Percentiles rank a stretch among this genome's conserved stretches.
Conservation (phyloP, 768 basidiomycete genomes). For the Russula compacta region DNA sequence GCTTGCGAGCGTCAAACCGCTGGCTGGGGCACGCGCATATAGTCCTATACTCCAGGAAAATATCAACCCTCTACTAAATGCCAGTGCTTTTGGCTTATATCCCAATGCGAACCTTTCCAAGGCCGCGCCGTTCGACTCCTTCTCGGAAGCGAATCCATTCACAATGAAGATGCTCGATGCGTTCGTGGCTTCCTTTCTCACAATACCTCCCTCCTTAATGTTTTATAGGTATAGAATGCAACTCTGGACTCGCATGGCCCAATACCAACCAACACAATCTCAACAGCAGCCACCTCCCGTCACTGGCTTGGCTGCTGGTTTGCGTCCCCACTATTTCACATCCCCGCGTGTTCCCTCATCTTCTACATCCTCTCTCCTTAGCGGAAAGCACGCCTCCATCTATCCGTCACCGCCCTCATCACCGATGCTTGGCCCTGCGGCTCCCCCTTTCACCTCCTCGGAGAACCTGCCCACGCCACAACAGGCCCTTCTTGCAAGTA, state of each 20-base stretch:
- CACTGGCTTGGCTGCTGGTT: slow-evolving; percentile 24
- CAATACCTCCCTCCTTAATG: slow-evolving; percentile 9
- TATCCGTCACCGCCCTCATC: slow-evolving; percentile 39
- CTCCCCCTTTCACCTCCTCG: slow-evolving; percentile 25
- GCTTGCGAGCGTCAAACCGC: slow-evolving; percentile 9
- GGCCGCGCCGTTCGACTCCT: slow-evolving; percentile 55
- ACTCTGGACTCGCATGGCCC: slow-evolving; percentile 82
- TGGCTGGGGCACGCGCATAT: slow-evolving; percentile 18
- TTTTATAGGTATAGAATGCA: slow-evolving; percentile 67
- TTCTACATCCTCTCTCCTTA: slow-evolving; percentile 30
- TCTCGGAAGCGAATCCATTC: slow-evolving; percentile 71
- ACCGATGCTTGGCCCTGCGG: slow-evolving; percentile 27
- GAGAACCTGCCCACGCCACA: slow-evolving; percentile 27
- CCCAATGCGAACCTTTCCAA: slow-evolving; percentile 24
- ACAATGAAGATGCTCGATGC: slow-evolving; percentile 81
- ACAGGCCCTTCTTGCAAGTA: slow-evolving; percentile 52
- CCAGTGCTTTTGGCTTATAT: slow-evolving; percentile 27
- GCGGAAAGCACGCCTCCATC: slow-evolving; percentile 34
- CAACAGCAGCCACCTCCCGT: slow-evolving; percentile 16
- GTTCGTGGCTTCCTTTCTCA: slow-evolving; percentile 33
- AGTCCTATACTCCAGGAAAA: slow-evolving; percentile 51
- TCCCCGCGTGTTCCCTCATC: slow-evolving; percentile 13
- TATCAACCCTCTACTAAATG: slow-evolving; percentile 65
- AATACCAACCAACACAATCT: slow-evolving; percentile 45
- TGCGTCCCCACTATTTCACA: slow-evolving; percentile 33